phyloP scores from a whole-genome alignment of 805 yeast genomes.

The Wickerhamiella bombiphila region DNA sequence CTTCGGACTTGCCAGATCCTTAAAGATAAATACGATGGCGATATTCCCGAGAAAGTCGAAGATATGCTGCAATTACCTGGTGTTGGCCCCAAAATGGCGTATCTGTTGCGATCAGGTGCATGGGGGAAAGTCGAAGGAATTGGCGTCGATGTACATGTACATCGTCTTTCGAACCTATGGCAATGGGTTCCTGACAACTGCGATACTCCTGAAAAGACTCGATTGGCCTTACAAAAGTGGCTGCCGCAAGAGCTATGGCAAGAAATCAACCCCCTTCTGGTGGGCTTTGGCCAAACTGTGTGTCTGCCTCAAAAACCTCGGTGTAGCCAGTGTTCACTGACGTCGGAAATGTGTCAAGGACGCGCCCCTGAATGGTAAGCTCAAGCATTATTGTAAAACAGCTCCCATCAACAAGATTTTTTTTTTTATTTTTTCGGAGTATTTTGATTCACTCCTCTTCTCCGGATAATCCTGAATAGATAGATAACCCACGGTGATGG shows the following conservation, averaged over 20 bases:
- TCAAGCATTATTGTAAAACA: no score
- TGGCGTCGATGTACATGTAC: slow-evolving; percentile 91
- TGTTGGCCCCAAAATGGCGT: slow-evolving; percentile 94
- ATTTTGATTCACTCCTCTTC: no score
- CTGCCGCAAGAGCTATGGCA: slow-evolving; percentile 61
- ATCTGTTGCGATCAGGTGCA: slow-evolving; percentile 61
- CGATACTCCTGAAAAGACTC: slow-evolving; percentile 60
- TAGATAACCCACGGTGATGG: no score
- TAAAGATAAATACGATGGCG: slow-evolving; percentile 37
- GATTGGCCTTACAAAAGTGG: slow-evolving; percentile 58
- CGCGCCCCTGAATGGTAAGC: no score
- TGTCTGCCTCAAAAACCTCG: slow-evolving; percentile 43
- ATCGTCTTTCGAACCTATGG: slow-evolving; percentile 66
- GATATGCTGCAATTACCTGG: slow-evolving; percentile 68
- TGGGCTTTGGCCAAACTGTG: slow-evolving; percentile 86
- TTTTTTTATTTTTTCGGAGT: no score
- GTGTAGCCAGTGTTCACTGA: slow-evolving; percentile 1
- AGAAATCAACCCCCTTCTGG: slow-evolving; percentile 72
- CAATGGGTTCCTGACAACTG: slow-evolving; percentile 45
- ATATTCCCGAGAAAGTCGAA: slow-evolving; percentile 56
- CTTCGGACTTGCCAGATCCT: slow-evolving; percentile 45
- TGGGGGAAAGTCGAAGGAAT: slow-evolving; percentile 67
- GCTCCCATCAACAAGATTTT: no score
- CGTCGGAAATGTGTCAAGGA: not conserved
- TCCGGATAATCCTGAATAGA: no score